These are phyloP conservation scores for Colletotrichum scovillei DNA, from an alignment of 2,329 filamentous ascomycete species.

Conservation along the genomic window DNA sequence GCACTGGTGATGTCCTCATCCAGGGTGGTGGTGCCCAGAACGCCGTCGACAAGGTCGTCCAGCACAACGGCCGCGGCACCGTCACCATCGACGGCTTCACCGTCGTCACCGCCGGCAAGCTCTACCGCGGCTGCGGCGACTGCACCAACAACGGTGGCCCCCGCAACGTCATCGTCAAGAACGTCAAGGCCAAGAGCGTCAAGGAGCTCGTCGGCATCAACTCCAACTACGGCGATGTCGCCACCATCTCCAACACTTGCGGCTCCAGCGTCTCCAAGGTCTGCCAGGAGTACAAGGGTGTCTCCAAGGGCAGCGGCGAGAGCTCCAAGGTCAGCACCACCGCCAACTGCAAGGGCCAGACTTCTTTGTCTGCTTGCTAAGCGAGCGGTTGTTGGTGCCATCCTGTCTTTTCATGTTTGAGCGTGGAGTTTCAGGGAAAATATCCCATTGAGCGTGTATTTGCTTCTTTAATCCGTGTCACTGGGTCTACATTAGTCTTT, in stretches of 20 bases:
- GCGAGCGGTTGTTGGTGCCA: not conserved
- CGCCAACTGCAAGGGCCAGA: constrained; percentile 36
- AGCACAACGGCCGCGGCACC: constrained; percentile 49
- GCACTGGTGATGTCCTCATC: constrained; percentile 37
- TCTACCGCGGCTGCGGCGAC: constrained; percentile 58
- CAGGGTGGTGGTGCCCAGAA: constrained; percentile 47
- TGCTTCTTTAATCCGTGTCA: constrained; percentile 8
- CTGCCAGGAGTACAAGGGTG: constrained; percentile 38
- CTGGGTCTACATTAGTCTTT: not conserved
- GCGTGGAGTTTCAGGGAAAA: constrained; percentile 7
- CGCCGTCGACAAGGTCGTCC: constrained; percentile 47
- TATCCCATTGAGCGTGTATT: constrained; percentile 7
- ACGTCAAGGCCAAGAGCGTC: constrained; percentile 32
- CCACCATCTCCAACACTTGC: constrained; percentile 38
- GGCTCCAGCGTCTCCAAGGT: constrained; percentile 35
- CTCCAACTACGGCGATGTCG: constrained; percentile 48
- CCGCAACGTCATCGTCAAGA: constrained; percentile 35
- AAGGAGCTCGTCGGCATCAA: constrained; percentile 55
- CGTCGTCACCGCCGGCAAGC: constrained; percentile 53
- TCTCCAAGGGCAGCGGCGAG: constrained; percentile 29
- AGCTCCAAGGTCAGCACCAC: constrained; percentile 36
- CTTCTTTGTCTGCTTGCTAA: constrained; percentile 31
- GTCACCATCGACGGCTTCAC: constrained; percentile 47
- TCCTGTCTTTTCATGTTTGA: not conserved
- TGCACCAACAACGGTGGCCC: constrained; percentile 43